These are phyloP conservation scores for Pleurotus eryngii DNA, from an alignment of 768 basidiomycete genomes.

Conservation along the genomic window DNA sequence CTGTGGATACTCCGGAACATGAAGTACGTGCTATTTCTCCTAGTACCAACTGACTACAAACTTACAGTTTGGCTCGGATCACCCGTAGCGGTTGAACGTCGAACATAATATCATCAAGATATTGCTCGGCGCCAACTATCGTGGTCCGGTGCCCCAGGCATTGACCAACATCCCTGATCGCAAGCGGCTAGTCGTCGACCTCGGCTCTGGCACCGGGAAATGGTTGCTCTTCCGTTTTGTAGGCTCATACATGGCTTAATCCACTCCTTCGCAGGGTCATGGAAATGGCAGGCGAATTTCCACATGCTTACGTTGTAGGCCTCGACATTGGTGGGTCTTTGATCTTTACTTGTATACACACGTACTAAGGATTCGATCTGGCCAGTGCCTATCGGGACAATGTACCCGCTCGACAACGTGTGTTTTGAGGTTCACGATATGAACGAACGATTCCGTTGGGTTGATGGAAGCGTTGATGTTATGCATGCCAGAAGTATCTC, in stretches of 20 bases:
- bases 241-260: conserved; percentile 11
- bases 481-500: conserved; percentile 61
- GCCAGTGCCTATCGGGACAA: conserved; percentile 69
- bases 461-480: conserved; percentile 54
- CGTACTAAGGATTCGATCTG: background rate
- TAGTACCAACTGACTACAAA: conserved; percentile 1
- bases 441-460: conserved; percentile 48
- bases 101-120: conserved; percentile 46
- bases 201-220: conserved; percentile 73
- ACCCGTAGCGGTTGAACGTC: conserved; percentile 47
- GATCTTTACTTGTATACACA: conserved; percentile 5
- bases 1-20: conserved; percentile 69
- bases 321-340: conserved; percentile 67
- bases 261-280: conserved; percentile 49
- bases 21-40: conserved; percentile 40
- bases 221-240: conserved; percentile 46
- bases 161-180: conserved; percentile 38
- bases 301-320: conserved; percentile 62
- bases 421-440: conserved; percentile 67
- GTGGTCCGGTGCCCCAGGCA: conserved; percentile 56
- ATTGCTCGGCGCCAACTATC: conserved; percentile 53
- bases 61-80: conserved; percentile 2
- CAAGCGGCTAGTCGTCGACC: conserved; percentile 58
- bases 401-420: conserved; percentile 57
- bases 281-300: conserved; percentile 70